Base-by-base conservation (phyloP, 2,329 filamentous ascomycete species). In the Ascochyta pisi region DNA sequence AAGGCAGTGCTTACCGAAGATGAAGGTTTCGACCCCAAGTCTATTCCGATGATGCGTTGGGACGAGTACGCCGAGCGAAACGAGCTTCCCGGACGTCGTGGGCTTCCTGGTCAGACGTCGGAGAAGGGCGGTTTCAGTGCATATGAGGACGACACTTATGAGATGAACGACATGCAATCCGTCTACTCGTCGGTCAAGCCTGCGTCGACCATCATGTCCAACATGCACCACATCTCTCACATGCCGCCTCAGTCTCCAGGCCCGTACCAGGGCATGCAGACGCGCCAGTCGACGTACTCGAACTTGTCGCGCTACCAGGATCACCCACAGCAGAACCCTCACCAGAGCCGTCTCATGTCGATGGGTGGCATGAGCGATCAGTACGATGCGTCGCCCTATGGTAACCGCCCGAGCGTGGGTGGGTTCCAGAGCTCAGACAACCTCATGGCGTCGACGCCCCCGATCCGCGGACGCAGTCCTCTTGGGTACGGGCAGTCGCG, bases 91-190 rank as follows among this genome's bases (percentile, higher is more conserved):
- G 95, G 95, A 16, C 91, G 94, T 57, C 92, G 95, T 57, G 93
- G 92, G 50, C 84, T 86, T 42, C 65, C 65, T 34, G 71, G 69
- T n/a, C 69, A 74, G 42, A 48, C 58, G 5, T 76, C 76, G 27
- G 89, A 90, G 76, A 91, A 92, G 78, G 71, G 68, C 42, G 69
- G 67, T 5, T 83, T 86, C 23, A 85, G 83, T 40, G 79, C 79
- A 1, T 93, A 91, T 67, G 85, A 88, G 37, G 90, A 94, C 60
- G 87, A 89, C 61, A 81, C 78, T n/a, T 96, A 92, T 70, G 95
- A 99, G 78, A 93, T 98, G 89, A 96, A 99, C 73, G 95, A 99
- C 75, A 96, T 98, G 83, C 93, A 92, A 75, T 96, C 92, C 0
- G 88, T 96, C 57, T 98, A 98, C 81, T 97, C 93, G 5, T 96